Conservation (phyloP, 805 yeast species). For the Candida nanaspora region DNA sequence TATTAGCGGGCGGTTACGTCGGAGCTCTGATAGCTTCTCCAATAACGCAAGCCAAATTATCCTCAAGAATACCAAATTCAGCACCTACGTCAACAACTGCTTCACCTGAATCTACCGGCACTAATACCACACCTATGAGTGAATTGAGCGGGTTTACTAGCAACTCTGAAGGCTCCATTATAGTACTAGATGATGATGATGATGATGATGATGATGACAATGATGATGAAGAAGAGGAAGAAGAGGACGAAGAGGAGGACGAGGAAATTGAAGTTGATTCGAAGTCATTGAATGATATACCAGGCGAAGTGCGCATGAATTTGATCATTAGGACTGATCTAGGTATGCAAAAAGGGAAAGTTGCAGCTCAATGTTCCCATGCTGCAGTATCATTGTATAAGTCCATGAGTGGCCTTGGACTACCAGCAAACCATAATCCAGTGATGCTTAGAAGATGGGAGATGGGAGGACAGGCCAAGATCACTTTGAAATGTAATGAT, state of each 20-base stretch:
- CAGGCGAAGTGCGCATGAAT: conserved; percentile 83
- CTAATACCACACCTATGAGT: conserved; percentile 7
- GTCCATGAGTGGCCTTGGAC: conserved; percentile 45
- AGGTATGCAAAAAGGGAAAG: conserved; percentile 90
- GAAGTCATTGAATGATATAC: conserved; percentile 50
- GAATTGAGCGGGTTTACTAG: conserved; percentile 16
- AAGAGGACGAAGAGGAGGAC: conserved; percentile 29
- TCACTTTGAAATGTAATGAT: conserved; percentile 68
- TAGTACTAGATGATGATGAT: neutral
- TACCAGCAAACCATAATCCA: conserved; percentile 52
- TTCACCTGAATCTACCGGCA: conserved; percentile 1
- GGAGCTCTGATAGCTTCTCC: conserved; percentile 19
- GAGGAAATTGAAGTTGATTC: conserved; percentile 56
- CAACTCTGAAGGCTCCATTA: neutral
- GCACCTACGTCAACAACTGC: neutral
- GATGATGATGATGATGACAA: conserved; percentile 18
- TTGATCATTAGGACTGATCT: conserved; percentile 82
- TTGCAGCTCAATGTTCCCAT: conserved; percentile 96
- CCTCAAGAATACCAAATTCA: conserved; percentile 1
- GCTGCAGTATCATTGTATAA: conserved; percentile 92
- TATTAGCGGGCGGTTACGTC: conserved; percentile 23
- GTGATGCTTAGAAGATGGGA: conserved; percentile 70
- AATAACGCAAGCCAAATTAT: neutral
- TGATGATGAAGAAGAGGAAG: conserved; percentile 27
- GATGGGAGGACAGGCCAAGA: conserved; percentile 84